Percentiles rank a stretch among this genome's conserved stretches.
Conservation (phyloP, 2,329 filamentous ascomycete species). For the Curvularia lunata region DNA sequence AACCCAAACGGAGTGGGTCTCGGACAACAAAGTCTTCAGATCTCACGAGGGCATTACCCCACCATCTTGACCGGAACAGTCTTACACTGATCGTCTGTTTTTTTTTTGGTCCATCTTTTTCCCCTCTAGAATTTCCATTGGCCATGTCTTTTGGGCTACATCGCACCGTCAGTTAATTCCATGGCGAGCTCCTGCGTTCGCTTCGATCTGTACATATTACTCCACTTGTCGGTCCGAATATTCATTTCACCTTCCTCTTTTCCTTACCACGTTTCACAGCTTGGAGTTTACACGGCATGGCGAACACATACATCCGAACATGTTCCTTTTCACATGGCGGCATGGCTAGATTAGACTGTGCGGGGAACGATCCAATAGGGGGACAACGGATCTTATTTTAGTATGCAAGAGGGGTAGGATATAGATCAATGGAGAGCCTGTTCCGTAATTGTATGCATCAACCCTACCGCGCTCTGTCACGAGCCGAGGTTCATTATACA, state of each 20-base stretch:
- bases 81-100: background rate
- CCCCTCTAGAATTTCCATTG: background rate
- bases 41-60: conserved; percentile 12
- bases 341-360: conserved; percentile 3
- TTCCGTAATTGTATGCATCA: conserved; percentile 3
- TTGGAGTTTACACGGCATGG: conserved; percentile 8
- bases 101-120: background rate
- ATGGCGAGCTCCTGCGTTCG: conserved; percentile 4
- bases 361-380: conserved; percentile 2
- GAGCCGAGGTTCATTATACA: conserved; percentile 2
- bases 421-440: conserved; percentile 19
- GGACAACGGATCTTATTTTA: background rate
- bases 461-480: background rate
- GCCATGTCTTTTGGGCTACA: background rate
- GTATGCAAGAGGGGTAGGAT: conserved; percentile 9
- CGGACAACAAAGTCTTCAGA: conserved; percentile 16
- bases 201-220: conserved; percentile 18
- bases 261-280: conserved; percentile 2
- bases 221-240: conserved; percentile 17
- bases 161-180: background rate
- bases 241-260: conserved; percentile 1
- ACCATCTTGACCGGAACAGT: conserved; percentile 9
- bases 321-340: background rate
- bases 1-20: conserved; percentile 25
- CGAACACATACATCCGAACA: conserved; percentile 1